Percentiles rank a stretch among this genome's conserved stretches.
Conservation (phyloP, 495 filamentous ascomycete genomes). For the Physcia stellaris region DNA sequence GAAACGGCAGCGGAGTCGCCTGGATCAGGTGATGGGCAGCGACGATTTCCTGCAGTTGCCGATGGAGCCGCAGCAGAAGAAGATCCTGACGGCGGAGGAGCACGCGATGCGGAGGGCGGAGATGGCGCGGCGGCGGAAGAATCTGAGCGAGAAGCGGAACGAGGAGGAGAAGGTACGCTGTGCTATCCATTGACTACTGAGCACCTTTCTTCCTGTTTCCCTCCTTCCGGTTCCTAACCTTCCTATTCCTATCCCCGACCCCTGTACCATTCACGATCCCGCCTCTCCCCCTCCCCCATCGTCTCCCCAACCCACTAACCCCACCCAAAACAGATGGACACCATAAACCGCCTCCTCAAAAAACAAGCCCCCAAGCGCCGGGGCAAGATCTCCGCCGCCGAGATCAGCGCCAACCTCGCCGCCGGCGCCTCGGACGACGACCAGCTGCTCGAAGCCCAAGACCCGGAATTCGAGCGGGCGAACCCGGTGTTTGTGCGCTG, state of each 20-base stretch:
- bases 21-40: constrained; percentile 56
- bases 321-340: constrained; percentile 60
- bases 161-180: constrained; percentile 86
- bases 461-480: constrained; percentile 37
- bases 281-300: not conserved
- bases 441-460: constrained; percentile 35
- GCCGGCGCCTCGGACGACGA: constrained; percentile 38
- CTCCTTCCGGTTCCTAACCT: too few relatives aligned
- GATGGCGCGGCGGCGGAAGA: constrained; percentile 90
- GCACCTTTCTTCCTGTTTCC: too few relatives aligned
- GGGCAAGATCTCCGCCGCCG: constrained; percentile 34
- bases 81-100: constrained; percentile 84
- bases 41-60: constrained; percentile 65
- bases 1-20: constrained; percentile 64
- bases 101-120: constrained; percentile 88
- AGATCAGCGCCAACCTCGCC: constrained; percentile 26
- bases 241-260: not conserved
- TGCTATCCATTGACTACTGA: not conserved
- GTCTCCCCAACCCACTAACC: not conserved
- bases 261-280: not conserved
- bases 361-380: constrained; percentile 86
- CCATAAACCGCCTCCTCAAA: constrained; percentile 91
- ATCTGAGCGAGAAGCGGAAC: constrained; percentile 94
- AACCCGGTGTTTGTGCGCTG: constrained; percentile 65
- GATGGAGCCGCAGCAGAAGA: constrained; percentile 90